Evolutionary conservation across 2,329 filamentous ascomycete species (phyloP).

Genomic region (Sporothrix protearum): DNA sequence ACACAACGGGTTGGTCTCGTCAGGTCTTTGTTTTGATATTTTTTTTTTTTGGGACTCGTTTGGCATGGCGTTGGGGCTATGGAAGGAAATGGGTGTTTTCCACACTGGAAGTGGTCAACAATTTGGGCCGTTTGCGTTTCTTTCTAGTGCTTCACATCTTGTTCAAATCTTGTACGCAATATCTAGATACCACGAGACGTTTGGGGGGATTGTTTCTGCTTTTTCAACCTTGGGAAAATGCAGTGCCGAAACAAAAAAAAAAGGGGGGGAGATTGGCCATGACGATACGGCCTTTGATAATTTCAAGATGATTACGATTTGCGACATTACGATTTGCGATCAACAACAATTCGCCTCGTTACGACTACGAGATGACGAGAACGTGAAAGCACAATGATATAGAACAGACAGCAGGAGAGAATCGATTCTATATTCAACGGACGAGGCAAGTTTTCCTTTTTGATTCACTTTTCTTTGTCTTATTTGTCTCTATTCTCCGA

Average conservation of each 20-base stretch:
- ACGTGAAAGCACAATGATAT: neutral
- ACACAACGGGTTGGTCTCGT: neutral
- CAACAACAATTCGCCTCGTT: too few relatives aligned
- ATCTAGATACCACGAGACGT: neutral
- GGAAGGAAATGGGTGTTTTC: neutral
- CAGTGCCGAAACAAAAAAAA: neutral
- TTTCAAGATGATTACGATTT: neutral
- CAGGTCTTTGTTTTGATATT: neutral
- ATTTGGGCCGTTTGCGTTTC: neutral
- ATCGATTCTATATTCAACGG: neutral
- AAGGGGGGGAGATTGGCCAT: neutral
- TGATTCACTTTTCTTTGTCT: neutral
- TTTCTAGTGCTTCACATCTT: neutral
- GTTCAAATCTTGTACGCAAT: neutral
- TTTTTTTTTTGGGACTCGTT: neutral
- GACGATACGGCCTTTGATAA: neutral
- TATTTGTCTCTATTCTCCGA: neutral
- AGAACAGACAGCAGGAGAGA: neutral
- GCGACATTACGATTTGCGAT: neutral
- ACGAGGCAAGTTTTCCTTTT: neutral
- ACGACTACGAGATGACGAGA: neutral
- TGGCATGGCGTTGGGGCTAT: conserved; percentile 21
- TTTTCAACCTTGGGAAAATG: neutral
- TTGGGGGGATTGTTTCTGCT: neutral
- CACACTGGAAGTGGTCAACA: neutral